phyloP scores from a whole-genome alignment of 2,329 filamentous ascomycete species.

The Aspergillus oerlinghausenensis region DNA sequence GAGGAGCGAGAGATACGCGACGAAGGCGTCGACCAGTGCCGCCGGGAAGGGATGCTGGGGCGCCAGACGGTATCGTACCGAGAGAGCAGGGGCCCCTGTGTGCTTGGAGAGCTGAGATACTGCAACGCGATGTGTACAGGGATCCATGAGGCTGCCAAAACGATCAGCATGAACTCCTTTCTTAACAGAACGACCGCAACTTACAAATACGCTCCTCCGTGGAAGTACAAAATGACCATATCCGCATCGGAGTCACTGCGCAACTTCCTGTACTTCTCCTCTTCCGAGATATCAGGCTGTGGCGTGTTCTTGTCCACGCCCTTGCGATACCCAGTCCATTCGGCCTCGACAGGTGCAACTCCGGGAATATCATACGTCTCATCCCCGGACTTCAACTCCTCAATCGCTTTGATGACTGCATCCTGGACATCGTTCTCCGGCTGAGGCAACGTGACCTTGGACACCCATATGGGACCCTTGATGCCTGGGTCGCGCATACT shows the following conservation, averaged over 20 bases:
- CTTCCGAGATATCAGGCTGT: slow-evolving; percentile 39
- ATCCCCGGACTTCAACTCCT: slow-evolving; percentile 33
- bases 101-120: slow-evolving; percentile 36
- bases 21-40: slow-evolving; percentile 43
- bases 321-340: slow-evolving; percentile 44
- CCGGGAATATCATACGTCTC: slow-evolving; percentile 38
- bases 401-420: slow-evolving; percentile 36
- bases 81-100: slow-evolving; percentile 38
- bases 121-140: slow-evolving; percentile 37
- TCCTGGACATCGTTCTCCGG: slow-evolving; percentile 47
- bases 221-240: slow-evolving; percentile 44
- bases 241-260: slow-evolving; percentile 37
- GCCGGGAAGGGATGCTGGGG: slow-evolving; percentile 47
- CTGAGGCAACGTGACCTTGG: slow-evolving; percentile 59
- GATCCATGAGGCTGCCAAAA: slow-evolving; percentile 39
- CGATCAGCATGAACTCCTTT: not conserved
- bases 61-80: slow-evolving; percentile 45
- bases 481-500: slow-evolving; percentile 61
- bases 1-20: slow-evolving; percentile 45
- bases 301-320: slow-evolving; percentile 35
- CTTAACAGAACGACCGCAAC: slow-evolving; percentile 10
- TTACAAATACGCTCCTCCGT: slow-evolving; percentile 45
- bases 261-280: slow-evolving; percentile 39
- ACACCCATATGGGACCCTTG: slow-evolving; percentile 79
- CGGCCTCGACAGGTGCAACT: slow-evolving; percentile 36